Conservation (phyloP, 495 filamentous ascomycete genomes). For the Platismatia glauca region DNA sequence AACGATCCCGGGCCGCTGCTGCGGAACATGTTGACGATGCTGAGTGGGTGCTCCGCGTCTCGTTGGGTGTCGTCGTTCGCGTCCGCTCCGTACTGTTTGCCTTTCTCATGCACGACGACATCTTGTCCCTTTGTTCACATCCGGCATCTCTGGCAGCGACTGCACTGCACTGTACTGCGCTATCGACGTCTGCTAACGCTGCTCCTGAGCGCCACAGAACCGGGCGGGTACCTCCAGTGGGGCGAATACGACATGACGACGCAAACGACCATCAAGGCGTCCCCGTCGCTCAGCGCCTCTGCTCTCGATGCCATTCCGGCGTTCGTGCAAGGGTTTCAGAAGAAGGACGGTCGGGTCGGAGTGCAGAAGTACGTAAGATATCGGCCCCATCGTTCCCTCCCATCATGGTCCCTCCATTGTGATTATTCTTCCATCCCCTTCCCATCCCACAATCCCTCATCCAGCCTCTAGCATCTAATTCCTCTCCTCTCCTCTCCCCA, state of each 20-base stretch:
- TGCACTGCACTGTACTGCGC: neutral
- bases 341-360: neutral
- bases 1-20: slow-evolving; percentile 8
- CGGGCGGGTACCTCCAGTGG: slow-evolving; percentile 31
- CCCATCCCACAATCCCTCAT: neutral
- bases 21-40: slow-evolving; percentile 7
- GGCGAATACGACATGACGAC: slow-evolving; percentile 25
- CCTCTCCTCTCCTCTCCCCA: neutral
- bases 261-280: neutral
- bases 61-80: neutral
- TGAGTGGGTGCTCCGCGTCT: neutral
- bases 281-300: neutral
- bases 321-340: slow-evolving; percentile 2
- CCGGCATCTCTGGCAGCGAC: neutral
- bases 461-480: too few species aligned
- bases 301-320: slow-evolving; percentile 1
- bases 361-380: neutral
- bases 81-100: neutral
- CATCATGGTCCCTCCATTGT: too few species aligned
- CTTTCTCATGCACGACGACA: too few species aligned
- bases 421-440: too few species aligned
- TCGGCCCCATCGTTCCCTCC: too few species aligned
- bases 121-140: neutral
- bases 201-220: slow-evolving; percentile 20
- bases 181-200: neutral